Evolutionary conservation across 345 rosid genomes (phyloP), one percentile per base, ranked within the genome.

Genomic region (Rubroshorea leprosula): DNA sequence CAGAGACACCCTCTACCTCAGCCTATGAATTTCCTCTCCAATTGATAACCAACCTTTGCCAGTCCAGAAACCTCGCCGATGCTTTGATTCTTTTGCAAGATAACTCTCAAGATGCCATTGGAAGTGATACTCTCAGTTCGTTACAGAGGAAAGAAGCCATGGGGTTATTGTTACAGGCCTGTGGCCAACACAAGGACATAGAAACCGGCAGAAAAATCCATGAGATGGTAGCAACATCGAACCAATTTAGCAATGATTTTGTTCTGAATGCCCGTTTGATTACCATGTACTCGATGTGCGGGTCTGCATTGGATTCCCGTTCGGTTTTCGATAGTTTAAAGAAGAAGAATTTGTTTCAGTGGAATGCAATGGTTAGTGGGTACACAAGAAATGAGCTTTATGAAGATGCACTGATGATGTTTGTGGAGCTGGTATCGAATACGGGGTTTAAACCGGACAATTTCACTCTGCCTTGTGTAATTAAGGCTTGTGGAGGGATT

Each of bases 331-430:
- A 83, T 67, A 39, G 51, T 31, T 66, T 81, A 27, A 51, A 35
- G 22, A 63, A 38, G 17, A 86, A 71, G 75, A 83, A 83, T 71
- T 70, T 83, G 74, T 77, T 83, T 49, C 78, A 68, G 52, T 83
- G 89, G 94, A 86, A 86, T 71, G 85, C 87, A 43, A 51, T 83
- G 59, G 55, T 86, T 58, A 86, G 87, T 62, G 87, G 78, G 53
- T 77, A 68, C 60, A 57, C 86, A 23, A 80, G 78, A 69, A 83
- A 86, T 62, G 80, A 68, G 69, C 73, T 80, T 70, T 71, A 74
- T 63, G 41, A 38, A 21, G 72, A 83, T 6, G 76, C 77, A 0
- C 20, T 86, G 63, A 61, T 63, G 49, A 48, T 68, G 74, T 86
- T 86, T 72, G 60, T 76, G 13, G 65, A 72, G 23, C 47, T 86